phyloP scores from a whole-genome alignment of 805 yeast species.

The Yarrowia sp. region DNA sequence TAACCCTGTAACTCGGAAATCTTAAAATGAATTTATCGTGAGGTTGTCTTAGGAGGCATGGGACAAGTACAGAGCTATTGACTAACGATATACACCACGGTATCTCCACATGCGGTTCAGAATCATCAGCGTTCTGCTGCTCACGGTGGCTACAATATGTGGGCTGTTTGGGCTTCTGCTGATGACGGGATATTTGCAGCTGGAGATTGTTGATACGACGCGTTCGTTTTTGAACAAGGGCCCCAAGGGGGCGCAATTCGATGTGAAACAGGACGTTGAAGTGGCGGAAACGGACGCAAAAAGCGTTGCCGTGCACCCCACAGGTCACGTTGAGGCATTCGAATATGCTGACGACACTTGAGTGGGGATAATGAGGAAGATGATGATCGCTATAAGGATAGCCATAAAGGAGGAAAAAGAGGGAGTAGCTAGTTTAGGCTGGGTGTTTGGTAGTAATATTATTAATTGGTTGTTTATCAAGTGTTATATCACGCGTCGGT shows the following conservation, averaged over 20 bases:
- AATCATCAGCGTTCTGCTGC: neutral
- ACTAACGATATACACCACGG: too few species aligned
- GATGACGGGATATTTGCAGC: neutral
- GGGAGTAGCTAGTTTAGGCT: too few species aligned
- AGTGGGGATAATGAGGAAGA: too few species aligned
- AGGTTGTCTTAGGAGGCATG: neutral
- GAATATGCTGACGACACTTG: neutral
- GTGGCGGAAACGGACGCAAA: neutral
- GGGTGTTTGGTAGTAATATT: too few species aligned
- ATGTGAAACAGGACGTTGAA: neutral
- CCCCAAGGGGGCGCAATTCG: neutral
- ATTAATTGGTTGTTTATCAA: too few species aligned
- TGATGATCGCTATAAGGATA: too few species aligned
- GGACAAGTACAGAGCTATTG: too few species aligned
- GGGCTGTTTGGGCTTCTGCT: neutral
- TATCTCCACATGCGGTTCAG: neutral
- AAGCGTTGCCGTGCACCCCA: neutral
- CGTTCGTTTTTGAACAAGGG: neutral
- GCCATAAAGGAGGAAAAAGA: too few species aligned
- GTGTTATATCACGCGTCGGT: too few species aligned
- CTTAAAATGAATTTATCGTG: neutral
- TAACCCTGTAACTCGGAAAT: constrained; percentile 10
- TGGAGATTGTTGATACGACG: neutral
- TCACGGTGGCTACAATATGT: neutral
- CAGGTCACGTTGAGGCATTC: neutral